Conservation (phyloP, 495 filamentous ascomycete genomes). For the Xylaria acuta region DNA sequence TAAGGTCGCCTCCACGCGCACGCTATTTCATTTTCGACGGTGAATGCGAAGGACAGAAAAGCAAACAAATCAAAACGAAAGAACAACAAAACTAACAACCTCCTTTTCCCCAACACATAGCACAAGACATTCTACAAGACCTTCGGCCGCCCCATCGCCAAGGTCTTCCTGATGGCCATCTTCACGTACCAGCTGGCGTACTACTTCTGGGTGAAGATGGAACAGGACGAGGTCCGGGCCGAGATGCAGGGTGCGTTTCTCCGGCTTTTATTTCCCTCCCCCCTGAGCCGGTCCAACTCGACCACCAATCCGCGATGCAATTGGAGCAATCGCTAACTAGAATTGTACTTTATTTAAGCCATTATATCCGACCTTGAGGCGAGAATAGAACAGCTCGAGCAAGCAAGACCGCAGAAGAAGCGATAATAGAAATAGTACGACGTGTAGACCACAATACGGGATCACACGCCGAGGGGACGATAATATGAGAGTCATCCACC, state of each 20-base stretch:
- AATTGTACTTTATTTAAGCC: conserved; percentile 27
- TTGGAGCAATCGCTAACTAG: conserved; percentile 21
- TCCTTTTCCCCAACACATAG: background rate
- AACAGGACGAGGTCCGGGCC: conserved; percentile 72
- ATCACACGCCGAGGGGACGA: background rate
- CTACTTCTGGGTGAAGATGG: conserved; percentile 87
- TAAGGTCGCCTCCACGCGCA: conserved; percentile 21
- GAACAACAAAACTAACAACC: background rate
- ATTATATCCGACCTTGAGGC: conserved; percentile 42
- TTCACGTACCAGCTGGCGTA: conserved; percentile 89
- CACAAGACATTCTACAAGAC: conserved; percentile 78
- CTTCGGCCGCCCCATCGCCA: conserved; percentile 80
- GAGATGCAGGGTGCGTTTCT: conserved; percentile 57
- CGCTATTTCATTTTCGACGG: background rate
- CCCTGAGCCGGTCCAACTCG: background rate
- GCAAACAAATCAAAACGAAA: background rate
- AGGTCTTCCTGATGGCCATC: conserved; percentile 83
- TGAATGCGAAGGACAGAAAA: background rate
- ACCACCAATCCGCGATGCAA: background rate
- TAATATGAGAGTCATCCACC: background rate
- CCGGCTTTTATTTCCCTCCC: conserved; percentile 3
- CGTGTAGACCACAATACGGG: background rate
- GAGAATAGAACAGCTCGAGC: conserved; percentile 40
- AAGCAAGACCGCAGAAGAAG: conserved; percentile 28
- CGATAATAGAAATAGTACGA: conserved; percentile 3